Base-by-base conservation (phyloP, 139 green algal genomes). In the Axilococcus clingmanii region DNA sequence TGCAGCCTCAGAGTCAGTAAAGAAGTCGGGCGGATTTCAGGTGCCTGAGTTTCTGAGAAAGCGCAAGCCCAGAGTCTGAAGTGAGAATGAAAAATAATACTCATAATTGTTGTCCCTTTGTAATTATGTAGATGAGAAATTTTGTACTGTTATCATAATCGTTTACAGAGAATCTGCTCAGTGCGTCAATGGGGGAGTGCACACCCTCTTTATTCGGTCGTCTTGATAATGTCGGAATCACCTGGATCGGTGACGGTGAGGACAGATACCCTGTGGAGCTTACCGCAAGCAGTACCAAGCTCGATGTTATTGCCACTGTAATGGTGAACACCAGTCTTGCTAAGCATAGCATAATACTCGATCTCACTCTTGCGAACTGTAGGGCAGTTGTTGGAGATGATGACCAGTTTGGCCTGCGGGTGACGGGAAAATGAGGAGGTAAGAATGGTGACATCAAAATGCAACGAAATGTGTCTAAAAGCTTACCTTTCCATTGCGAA, bases 291-390 rank as follows among this genome's bases (percentile, higher is more conserved):
- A 29, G 93, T 99, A 40, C 93, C 93, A 48, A 99, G 78, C 55
- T 98, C 93, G 11, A 96, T 85, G 75, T 99, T 99, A 86, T 95
- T 96, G 66, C 92, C 92, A 28, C 55, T 65, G 80, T 96, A 98
- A 79, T 99, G 93, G 78, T 96, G 86, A 50, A 99, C 93, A 61
- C 81, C 85, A 23, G 89, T 94, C 85, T 97, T 98, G 57, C 86
- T 85, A 5, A 99, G 83, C 93, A 99, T 99, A 55, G 93, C 92
- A 61, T 97, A 98, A 86, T 99, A 99, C 84, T 99, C 93, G 24
- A 99, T 87, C 81, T 99, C 93, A 30, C 80, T 91, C 76, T 96
- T 96, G 60, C 85, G 71, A 40, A 98, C 78, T 17, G 87, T 63
- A 17, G 85, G 92, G 68, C 77, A 91, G 84, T 99, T 99, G 84